Evolutionary conservation across 352 stramenopile species (phyloP).

Genomic region (Blastocystis sp.): DNA sequence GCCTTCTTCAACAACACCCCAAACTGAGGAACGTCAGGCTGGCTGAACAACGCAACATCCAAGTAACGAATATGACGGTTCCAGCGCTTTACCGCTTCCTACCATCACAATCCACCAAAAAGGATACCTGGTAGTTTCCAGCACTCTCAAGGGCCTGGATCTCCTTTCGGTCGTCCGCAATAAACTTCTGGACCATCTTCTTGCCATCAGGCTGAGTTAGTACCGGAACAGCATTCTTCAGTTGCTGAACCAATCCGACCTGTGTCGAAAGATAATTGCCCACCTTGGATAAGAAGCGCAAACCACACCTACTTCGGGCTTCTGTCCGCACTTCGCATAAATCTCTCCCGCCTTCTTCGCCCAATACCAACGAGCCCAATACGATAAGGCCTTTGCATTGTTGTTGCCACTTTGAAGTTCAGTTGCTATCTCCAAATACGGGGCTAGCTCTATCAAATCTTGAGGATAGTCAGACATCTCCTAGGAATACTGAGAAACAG

Average conservation of each 20-base stretch:
- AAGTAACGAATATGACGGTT: neutral
- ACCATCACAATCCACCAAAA: neutral
- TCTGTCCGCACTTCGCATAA: too few relatives aligned
- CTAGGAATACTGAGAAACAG: neutral
- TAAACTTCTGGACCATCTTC: neutral
- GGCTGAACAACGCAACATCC: neutral
- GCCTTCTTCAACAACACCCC: neutral
- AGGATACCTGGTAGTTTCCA: neutral
- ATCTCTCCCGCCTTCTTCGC: neutral
- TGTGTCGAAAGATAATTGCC: neutral
- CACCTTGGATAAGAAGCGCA: neutral
- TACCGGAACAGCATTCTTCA: neutral
- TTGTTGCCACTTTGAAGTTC: neutral
- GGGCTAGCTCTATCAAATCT: neutral
- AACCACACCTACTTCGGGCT: too few relatives aligned
- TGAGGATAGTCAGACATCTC: conserved; percentile 13
- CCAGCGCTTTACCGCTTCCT: neutral
- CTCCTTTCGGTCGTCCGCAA: neutral
- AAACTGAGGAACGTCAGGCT: neutral
- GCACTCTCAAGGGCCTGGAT: neutral
- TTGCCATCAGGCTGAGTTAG: neutral
- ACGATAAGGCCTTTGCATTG: neutral
- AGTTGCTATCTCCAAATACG: neutral
- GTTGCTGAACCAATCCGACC: neutral
- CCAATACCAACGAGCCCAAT: neutral